Base-by-base conservation (phyloP, 305 asterid genomes). In the Fraxinus dipetala region DNA sequence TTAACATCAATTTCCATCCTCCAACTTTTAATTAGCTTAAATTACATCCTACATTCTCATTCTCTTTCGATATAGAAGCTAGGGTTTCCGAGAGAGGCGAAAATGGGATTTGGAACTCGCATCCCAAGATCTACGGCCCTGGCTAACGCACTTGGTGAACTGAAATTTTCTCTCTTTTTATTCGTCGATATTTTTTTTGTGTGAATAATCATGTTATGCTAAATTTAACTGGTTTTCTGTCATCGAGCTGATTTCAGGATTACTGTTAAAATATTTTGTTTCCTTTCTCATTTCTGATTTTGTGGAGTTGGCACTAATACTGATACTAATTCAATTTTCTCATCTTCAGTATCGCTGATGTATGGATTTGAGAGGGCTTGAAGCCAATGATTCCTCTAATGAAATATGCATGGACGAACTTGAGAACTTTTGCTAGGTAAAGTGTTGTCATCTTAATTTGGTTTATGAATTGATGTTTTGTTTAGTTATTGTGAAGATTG, bases 81-180 rank as follows among this genome's bases (percentile, higher is more conserved):
- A 78, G 89, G 86, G 81, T 86, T 81, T 63, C 40, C 56, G 82
- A 76, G 51, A 72, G 11, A 76, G 14, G 14, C 1, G 31, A 76
- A 22, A 61, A 88, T 88, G 91, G 91, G 91, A 32, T 88, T 3
- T 86, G 90, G 91, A 88, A 86, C 80, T 82, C 91, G 74, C 88
- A 89, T 73, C 92, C 92, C 31, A 89, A 87, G 86, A 87, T 56
- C 72, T 89, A 89, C 51, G 90, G 90, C n/a, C 90, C 90, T 59
- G 90, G 90, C 11, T 89, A 89, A 6, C 88, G 92, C 56, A 84
- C 90, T 18, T 89, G 92, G 92, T 89, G 11, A 2, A 81, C 11
- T 43, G 22, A 32, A 0, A 32, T 81, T 9, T 22, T 31, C 5
- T 59, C 8, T 32, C 22, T 4, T 40, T 48, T 14, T n/a, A 3